These are phyloP conservation scores for Ascocoryne sarcoides DNA, from an alignment of 2,329 filamentous ascomycete species.

Conservation along the genomic window DNA sequence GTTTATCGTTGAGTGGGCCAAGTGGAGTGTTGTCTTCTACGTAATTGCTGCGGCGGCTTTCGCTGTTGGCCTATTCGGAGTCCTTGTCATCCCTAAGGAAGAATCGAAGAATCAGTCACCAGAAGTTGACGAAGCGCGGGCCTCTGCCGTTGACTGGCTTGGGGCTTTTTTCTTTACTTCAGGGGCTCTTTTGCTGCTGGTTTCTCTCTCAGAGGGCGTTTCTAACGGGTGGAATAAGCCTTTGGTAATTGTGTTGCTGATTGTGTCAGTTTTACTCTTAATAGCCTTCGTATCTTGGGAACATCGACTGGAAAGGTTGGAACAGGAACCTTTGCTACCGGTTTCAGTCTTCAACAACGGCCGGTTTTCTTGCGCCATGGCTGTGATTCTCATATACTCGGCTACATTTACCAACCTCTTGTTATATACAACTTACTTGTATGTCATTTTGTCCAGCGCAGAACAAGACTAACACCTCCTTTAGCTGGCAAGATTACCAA, in stretches of 20 bases:
- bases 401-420: slow-evolving; percentile 60
- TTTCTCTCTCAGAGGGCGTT: slow-evolving; percentile 61
- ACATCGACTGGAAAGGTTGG: slow-evolving; percentile 43
- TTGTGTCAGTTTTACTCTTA: slow-evolving; percentile 45
- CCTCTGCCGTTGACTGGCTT: slow-evolving; percentile 53
- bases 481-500: slow-evolving; percentile 57
- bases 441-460: slow-evolving; percentile 1
- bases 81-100: slow-evolving; percentile 50
- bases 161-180: slow-evolving; percentile 55
- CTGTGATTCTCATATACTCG: slow-evolving; percentile 59
- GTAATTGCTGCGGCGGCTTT: slow-evolving; percentile 52
- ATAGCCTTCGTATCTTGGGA: slow-evolving; percentile 13
- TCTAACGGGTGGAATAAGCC: slow-evolving; percentile 57
- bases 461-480: neutral
- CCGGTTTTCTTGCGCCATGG: slow-evolving; percentile 53
- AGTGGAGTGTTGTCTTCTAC: slow-evolving; percentile 62
- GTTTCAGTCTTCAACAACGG: slow-evolving; percentile 52
- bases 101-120: slow-evolving; percentile 23
- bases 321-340: slow-evolving; percentile 53
- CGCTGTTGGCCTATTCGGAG: slow-evolving; percentile 45
- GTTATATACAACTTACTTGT: slow-evolving; percentile 56
- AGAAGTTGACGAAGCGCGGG: slow-evolving; percentile 15
- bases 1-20: slow-evolving; percentile 53
- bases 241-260: slow-evolving; percentile 49
- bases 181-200: slow-evolving; percentile 53